Evolutionary conservation across 768 basidiomycete species (phyloP).

Genomic region (Termitomyces sp.): DNA sequence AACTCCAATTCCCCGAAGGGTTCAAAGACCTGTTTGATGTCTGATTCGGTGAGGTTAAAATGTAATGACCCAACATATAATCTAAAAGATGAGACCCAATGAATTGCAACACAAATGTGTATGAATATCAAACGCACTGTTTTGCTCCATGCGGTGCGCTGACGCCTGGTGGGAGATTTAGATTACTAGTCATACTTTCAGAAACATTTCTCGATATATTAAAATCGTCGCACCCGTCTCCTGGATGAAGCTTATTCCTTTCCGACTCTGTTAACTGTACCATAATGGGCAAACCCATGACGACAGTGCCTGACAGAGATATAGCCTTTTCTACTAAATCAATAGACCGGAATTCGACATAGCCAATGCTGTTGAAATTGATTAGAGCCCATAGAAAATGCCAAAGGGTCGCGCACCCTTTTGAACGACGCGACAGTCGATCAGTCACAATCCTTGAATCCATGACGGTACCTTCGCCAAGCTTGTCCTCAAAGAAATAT

Average conservation of each 20-base stretch:
- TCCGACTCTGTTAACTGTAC: constrained; percentile 97
- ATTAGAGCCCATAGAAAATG: background rate
- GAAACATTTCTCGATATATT: background rate
- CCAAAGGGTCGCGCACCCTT: constrained; percentile 61
- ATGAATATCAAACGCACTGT: constrained; percentile 50
- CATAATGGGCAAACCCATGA: constrained; percentile 97
- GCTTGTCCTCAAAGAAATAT: constrained; percentile 97
- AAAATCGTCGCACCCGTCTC: constrained; percentile 62
- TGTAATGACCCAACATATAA: constrained; percentile 96
- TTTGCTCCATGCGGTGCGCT: constrained; percentile 77
- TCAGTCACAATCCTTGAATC: constrained; percentile 97
- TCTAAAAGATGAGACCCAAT: constrained; percentile 34
- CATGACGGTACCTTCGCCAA: constrained; percentile 90
- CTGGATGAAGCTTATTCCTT: constrained; percentile 84
- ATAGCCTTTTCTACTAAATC: constrained; percentile 91
- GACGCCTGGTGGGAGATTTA: constrained; percentile 83
- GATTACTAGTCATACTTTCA: constrained; percentile 42
- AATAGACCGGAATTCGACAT: constrained; percentile 92
- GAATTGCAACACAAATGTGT: background rate
- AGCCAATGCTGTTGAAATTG: constrained; percentile 70
- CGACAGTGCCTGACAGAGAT: constrained; percentile 85
- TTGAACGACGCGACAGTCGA: constrained; percentile 90
- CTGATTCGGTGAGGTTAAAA: constrained; percentile 94
- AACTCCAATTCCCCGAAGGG: constrained; percentile 98
- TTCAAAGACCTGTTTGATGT: constrained; percentile 98